Base-by-base conservation (phyloP, 148 eudicot species). In the Persicaria tinctoria region DNA sequence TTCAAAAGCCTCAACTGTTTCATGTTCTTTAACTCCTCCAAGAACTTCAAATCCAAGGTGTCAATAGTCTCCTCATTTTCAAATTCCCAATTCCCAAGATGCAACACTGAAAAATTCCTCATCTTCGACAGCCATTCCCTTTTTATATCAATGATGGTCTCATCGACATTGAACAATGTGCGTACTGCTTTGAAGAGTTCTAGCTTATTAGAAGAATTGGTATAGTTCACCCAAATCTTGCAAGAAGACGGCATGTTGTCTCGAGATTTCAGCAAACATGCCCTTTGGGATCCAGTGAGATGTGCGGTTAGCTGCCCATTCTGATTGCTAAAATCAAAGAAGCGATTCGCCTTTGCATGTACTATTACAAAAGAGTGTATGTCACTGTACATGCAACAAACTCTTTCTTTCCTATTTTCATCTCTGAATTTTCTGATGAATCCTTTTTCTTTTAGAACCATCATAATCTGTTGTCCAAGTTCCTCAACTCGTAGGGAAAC, bases 61-160 rank as follows among this genome's bases (percentile, higher is more conserved):
- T n/a, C 49, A 45, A 55, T 54, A 3, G 54, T 69, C 27, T 54
- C n/a, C 53, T n/a, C 55, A 38, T 53, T 68, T 4, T 23, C 23
- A 27, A 41, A 66, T 53, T 78, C 79, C 89, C 91, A 88, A 45
- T 87, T 80, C 44, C 91, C 91, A 48, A 88, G 64, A 74, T 76
- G 76, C 23, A 88, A 79, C 17, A 86, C 69, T 49, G 82, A 74
- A 11, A 84, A 32, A 68, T 78, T 74, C 75, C 14, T 79, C 89
- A 86, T 85, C 60, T 73, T 81, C 1, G 23, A 32, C 8, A 84
- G 46, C 80, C 78, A 84, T 9, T 84, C 84, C 0, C 41, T 55
- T 54, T 50, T 51, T 14, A 85, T 66, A 12, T 80, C 81, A 7
- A 85, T 79, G n/a, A 76, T 60, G 16, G 68, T 6, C 57, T 78